Evolutionary conservation across 1,284 basidiomycete species (phyloP).

Genomic region (Blastosporella zonata): DNA sequence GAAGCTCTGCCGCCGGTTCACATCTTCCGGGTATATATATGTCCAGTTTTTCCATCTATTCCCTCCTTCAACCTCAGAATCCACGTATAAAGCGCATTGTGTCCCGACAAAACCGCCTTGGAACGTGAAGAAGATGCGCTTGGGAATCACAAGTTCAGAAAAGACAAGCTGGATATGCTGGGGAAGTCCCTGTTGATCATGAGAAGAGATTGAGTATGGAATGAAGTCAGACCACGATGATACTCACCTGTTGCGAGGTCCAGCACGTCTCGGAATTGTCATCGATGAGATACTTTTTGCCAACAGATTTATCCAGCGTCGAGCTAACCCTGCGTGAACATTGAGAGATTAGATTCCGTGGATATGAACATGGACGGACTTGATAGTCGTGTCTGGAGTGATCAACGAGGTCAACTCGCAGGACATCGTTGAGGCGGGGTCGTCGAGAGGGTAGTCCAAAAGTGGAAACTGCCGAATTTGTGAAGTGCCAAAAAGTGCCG

Average conservation of each 20-base stretch:
- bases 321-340: conserved; percentile 67
- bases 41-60: conserved; percentile 47
- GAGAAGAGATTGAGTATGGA: conserved; percentile 10
- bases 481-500: no score
- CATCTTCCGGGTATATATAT: conserved; percentile 70
- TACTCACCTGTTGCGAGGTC: conserved; percentile 71
- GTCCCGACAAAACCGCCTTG: conserved; percentile 82
- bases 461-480: conserved; percentile 3
- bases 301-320: conserved; percentile 73
- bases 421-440: conserved; percentile 5
- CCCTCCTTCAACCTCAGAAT: conserved; percentile 21
- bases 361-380: conserved; percentile 35
- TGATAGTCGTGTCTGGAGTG: conserved; percentile 48
- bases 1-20: conserved; percentile 69
- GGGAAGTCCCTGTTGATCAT: conserved; percentile 56
- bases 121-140: conserved; percentile 62
- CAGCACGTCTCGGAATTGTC: conserved; percentile 77
- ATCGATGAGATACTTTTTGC: conserved; percentile 71
- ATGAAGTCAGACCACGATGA: conserved; percentile 6
- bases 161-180: conserved; percentile 71
- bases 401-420: conserved; percentile 32
- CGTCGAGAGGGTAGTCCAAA: neutral
- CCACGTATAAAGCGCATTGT: conserved; percentile 49
- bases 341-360: conserved; percentile 13
- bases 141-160: conserved; percentile 47